Base-by-base conservation (phyloP, 106 monocot genomes). In the Dioscorea alata region DNA sequence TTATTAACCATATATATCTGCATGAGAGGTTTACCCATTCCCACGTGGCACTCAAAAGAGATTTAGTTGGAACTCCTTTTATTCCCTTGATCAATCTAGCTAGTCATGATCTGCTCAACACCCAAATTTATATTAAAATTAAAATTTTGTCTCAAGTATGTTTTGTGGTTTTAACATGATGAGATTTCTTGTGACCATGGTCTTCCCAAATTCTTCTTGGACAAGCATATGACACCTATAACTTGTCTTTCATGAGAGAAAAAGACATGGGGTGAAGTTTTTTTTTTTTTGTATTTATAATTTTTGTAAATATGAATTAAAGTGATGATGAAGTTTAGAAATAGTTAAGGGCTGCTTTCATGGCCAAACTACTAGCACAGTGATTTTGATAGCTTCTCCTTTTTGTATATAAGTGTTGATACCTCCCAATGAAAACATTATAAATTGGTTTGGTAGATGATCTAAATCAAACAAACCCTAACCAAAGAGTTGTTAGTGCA, bases 111-210 rank as follows among this genome's bases (percentile, higher is more conserved):
- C 42, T 42, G 0, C 42, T 6, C 42, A 3, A 42, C 10, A 28
- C 42, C 42, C 5, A 42, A 42, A 54, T n/a, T n/a, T n/a, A n/a
- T 15, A 19, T 4, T 19, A 54, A 4, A 16, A 54, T 13, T 4
- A 8, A 54, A 54, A 4, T 54, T 54, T 8, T 16, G 54, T 54
- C 15, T 54, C 15, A 18, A 15, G 51, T 51, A 13, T 51, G 51
- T 51, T 18, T 15, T 13, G 19, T 54, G 2, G 54, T 54, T 54
- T 54, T 54, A 54, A 5, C 15, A 19, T 18, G 12, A 54, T 54
- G 54, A 19, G 59, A 22, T 59, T 59, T 59, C 59, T 59, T 59
- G 59, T 59, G 59, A 59, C 23, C 23, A 19, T 23, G 23, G 59
- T 59, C 59, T 59, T 59, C 59, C n/a, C 59, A 23, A 59, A 1